A percentile compares a stretch with the other conserved stretches of the same genome.
These are phyloP conservation scores for Erucastrum elatum DNA, from an alignment of 345 rosid genomes.

Conservation along the genomic window DNA sequence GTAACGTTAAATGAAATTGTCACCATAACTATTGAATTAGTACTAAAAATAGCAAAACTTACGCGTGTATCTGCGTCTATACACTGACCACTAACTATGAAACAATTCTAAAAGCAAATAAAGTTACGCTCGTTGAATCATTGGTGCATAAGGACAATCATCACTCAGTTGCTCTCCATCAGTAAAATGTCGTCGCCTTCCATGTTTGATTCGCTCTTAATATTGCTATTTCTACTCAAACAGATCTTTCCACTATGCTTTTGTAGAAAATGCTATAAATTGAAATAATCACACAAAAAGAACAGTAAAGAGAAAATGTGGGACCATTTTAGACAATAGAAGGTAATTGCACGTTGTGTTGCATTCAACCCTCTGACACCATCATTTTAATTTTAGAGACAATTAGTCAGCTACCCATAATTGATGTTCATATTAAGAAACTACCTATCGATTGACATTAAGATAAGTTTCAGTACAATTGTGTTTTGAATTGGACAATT, in stretches of 20 bases:
- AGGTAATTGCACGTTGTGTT: slow-evolving; percentile 32
- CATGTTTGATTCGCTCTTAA: slow-evolving; percentile 16
- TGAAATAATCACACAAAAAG: neutral
- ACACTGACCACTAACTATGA: neutral
- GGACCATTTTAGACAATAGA: slow-evolving; percentile 27
- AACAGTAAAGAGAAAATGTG: neutral
- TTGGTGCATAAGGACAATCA: neutral
- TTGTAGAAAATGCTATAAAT: slow-evolving; percentile 13
- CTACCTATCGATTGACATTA: too few relatives aligned
- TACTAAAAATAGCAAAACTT: neutral
- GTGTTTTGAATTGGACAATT: too few relatives aligned
- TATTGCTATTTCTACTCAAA: slow-evolving; percentile 13
- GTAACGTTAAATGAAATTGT: neutral
- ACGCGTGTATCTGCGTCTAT: neutral
- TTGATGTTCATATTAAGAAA: too few relatives aligned
- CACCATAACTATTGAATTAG: neutral
- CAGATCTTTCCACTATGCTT: slow-evolving; percentile 20
- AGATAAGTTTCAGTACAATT: too few relatives aligned
- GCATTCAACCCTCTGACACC: slow-evolving; percentile 37
- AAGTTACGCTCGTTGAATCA: neutral
- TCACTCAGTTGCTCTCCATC: slow-evolving; percentile 1
- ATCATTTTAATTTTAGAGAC: slow-evolving; percentile 5
- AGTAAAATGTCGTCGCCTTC: slow-evolving; percentile 24
- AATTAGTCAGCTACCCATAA: too few relatives aligned
- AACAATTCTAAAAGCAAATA: neutral